A percentile compares a stretch with the other conserved stretches of the same genome.
These are phyloP conservation scores for Pyrenophora tritici-repentis DNA, from an alignment of 2,329 filamentous ascomycete genomes.

Conservation along the genomic window DNA sequence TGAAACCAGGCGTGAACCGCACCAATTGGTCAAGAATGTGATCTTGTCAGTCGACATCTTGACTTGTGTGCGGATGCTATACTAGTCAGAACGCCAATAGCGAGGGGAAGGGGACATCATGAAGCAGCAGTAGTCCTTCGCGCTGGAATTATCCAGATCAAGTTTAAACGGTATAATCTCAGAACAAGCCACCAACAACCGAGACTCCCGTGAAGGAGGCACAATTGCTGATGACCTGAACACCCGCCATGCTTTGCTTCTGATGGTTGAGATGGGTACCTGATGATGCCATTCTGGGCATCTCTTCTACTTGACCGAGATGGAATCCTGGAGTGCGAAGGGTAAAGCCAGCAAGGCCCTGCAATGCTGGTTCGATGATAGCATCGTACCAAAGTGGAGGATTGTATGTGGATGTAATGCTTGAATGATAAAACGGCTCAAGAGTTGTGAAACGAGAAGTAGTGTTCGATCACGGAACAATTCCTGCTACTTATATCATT, in stretches of 20 bases:
- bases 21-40: conserved; percentile 85
- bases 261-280: conserved; percentile 26
- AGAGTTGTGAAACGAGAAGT: background rate
- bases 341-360: background rate
- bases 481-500: background rate
- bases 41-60: conserved; percentile 84
- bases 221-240: conserved; percentile 10
- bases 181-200: conserved; percentile 17
- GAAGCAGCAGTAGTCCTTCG: conserved; percentile 79
- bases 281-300: conserved; percentile 17
- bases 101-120: conserved; percentile 41
- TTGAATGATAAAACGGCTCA: background rate
- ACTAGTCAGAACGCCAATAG: conserved; percentile 31
- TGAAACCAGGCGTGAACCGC: conserved; percentile 32
- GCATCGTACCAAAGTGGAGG: conserved; percentile 18
- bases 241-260: conserved; percentile 30
- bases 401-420: background rate
- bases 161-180: conserved; percentile 70
- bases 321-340: conserved; percentile 4
- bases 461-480: too few relatives aligned
- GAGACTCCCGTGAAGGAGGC: background rate
- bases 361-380: conserved; percentile 15
- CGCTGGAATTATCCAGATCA: conserved; percentile 88
- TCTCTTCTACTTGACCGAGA: conserved; percentile 18
- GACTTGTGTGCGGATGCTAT: conserved; percentile 52